Evolutionary conservation across 768 basidiomycete species (phyloP), one percentile per base, ranked within the genome.

Genomic region (Termitomyces heimii): DNA sequence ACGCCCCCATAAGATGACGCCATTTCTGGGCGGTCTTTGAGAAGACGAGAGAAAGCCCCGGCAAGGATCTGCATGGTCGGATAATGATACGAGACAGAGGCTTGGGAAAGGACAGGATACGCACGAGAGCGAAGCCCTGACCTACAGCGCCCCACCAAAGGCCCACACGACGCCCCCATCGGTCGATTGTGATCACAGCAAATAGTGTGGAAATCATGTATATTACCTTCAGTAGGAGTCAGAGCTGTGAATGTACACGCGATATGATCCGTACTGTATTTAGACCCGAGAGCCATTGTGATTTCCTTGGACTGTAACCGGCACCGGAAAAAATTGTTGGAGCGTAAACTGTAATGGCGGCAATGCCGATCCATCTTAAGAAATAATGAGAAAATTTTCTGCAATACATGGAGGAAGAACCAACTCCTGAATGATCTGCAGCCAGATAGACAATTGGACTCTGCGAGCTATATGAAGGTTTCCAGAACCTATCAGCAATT

Each of bases 111-210:
- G 24, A 45, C 28, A 48, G 22, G 44, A 32, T 10, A 57, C 63
- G 32, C 55, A 69, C 69, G 37, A 70, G 54, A 20, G 68, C 57
- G 29, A 68, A 53, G 14, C 76, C 75, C 61, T 77, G 76, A 16
- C 70, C 75, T 37, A 77, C 70, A 26, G 75, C 70, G 35, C 75
- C 76, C 76, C 76, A 77, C 73, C 75, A 77, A 12, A 77, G 66
- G 1, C 76, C 75, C 42, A 77, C 66, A 22, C 76, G 70, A 7
- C 76, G 69, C 18, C 76, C 76, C 70, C 75, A 75, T 20, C 73
- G 68, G 59, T 77, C 76, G 40, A 77, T 76, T 24, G 75, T 75
- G 12, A 75, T 59, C 10, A 76, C 75, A 39, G 75, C 75, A 50
- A 76, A 60, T 31, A 75, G 66, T 0, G 75, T 76, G 32, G 71